phyloP scores from a whole-genome alignment of 305 asterid genomes.

The Rubia balearica region DNA sequence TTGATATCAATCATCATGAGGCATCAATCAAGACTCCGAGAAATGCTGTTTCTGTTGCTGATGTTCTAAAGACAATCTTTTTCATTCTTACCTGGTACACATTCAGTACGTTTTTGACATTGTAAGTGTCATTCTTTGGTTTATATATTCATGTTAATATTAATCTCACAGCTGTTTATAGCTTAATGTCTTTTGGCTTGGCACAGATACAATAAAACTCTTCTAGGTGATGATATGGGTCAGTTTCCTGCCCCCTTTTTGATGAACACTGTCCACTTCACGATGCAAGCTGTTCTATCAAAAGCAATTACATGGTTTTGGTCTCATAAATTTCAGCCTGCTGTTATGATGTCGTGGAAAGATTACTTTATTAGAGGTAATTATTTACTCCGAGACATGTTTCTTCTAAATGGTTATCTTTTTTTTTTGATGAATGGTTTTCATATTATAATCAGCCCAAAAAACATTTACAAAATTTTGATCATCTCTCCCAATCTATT shows the following conservation, averaged over 20 bases:
- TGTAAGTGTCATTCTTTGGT: constrained; percentile 43
- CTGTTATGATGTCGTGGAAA: constrained; percentile 69
- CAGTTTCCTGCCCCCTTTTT: constrained; percentile 90
- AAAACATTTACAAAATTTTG: too few species aligned
- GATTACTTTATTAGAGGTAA: constrained; percentile 88
- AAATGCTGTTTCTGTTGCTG: constrained; percentile 44
- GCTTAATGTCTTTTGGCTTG: constrained; percentile 17
- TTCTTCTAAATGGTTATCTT: constrained; percentile 3
- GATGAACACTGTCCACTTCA: constrained; percentile 87
- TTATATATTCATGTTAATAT: background rate
- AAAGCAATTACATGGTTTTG: constrained; percentile 86
- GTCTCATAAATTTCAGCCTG: constrained; percentile 65
- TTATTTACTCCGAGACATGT: background rate
- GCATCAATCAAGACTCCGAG: constrained; percentile 21
- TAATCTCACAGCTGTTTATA: background rate
- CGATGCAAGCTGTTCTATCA: constrained; percentile 91
- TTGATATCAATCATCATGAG: constrained; percentile 19
- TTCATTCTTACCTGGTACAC: constrained; percentile 86
- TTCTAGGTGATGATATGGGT: constrained; percentile 88
- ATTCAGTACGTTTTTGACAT: constrained; percentile 84
- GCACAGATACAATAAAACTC: constrained; percentile 85
- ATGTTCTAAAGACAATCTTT: constrained; percentile 75
- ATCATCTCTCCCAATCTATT: too few species aligned
- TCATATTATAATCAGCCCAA: too few species aligned
- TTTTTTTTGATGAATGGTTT: too few species aligned